Evolutionary conservation across 2,329 filamentous ascomycete genomes (phyloP).

Genomic region (Talaromyces islandicus): DNA sequence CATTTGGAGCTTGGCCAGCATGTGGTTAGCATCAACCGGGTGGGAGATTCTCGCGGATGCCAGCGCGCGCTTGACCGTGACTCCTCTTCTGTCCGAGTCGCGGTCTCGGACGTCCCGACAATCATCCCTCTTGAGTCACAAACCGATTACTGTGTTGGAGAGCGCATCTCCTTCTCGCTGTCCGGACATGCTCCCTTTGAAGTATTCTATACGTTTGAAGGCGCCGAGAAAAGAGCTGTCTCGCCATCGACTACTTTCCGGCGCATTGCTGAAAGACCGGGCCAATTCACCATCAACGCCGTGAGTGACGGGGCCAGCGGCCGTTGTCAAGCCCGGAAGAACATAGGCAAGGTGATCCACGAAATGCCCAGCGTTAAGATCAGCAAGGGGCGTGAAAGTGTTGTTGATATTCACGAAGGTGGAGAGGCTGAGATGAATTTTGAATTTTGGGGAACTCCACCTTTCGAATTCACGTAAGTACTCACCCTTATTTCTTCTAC

Average conservation of each 20-base stretch:
- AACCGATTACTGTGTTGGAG: conserved; percentile 88
- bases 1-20: conserved; percentile 85
- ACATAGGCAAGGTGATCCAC: conserved; percentile 79
- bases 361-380: conserved; percentile 87
- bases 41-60: conserved; percentile 82
- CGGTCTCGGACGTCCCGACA: conserved; percentile 86
- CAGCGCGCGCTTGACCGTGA: conserved; percentile 68
- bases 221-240: conserved; percentile 69
- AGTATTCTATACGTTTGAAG: conserved; percentile 85
- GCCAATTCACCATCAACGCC: conserved; percentile 79
- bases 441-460: conserved; percentile 90
- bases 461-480: conserved; percentile 82
- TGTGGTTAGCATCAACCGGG: conserved; percentile 79
- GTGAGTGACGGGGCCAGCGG: conserved; percentile 77
- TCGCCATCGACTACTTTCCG: conserved; percentile 71
- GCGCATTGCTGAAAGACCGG: conserved; percentile 85
- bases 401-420: conserved; percentile 93
- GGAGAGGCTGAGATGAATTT: conserved; percentile 90
- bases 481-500: not conserved
- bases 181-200: conserved; percentile 89
- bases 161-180: conserved; percentile 86
- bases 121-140: conserved; percentile 83
- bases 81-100: conserved; percentile 75
- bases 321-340: conserved; percentile 74
- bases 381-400: conserved; percentile 71